Evolutionary conservation across 331 rosid species (phyloP).

Genomic region (Rosa hybrid): DNA sequence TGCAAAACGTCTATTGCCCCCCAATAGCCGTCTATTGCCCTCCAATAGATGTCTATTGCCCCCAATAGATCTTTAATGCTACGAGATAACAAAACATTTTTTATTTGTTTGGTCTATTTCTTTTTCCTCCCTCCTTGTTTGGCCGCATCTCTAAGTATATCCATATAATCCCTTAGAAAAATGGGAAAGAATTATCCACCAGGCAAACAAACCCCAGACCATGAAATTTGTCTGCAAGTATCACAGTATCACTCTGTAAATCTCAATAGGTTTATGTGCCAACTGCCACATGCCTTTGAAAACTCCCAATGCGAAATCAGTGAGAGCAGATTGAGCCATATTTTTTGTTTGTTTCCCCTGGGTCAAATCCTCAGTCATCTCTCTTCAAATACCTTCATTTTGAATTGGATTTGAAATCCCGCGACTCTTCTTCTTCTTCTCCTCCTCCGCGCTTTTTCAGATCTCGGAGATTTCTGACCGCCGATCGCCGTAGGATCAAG

Average conservation of each 20-base stretch:
- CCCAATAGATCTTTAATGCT: too few relatives aligned
- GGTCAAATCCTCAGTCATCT: background rate
- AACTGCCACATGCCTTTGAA: background rate
- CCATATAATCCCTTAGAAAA: background rate
- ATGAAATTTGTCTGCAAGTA: background rate
- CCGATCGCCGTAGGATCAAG: background rate
- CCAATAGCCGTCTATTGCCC: too few relatives aligned
- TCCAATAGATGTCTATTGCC: too few relatives aligned
- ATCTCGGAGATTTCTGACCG: background rate
- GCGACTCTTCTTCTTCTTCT: background rate
- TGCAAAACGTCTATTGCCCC: too few relatives aligned
- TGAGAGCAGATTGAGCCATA: too few relatives aligned
- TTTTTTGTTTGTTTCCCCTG: too few relatives aligned
- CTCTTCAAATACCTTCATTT: background rate
- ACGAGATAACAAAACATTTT: too few relatives aligned
- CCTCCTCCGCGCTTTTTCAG: background rate
- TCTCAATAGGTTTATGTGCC: background rate
- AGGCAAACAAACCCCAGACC: background rate
- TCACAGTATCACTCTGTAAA: background rate
- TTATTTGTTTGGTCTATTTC: too few relatives aligned
- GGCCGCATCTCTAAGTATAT: background rate
- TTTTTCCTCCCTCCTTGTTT: background rate
- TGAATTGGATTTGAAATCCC: background rate
- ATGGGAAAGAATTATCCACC: background rate
- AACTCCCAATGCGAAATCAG: too few relatives aligned